Evolutionary conservation across 352 stramenopile genomes (phyloP).

Genomic region (Pythium folliculosum): DNA sequence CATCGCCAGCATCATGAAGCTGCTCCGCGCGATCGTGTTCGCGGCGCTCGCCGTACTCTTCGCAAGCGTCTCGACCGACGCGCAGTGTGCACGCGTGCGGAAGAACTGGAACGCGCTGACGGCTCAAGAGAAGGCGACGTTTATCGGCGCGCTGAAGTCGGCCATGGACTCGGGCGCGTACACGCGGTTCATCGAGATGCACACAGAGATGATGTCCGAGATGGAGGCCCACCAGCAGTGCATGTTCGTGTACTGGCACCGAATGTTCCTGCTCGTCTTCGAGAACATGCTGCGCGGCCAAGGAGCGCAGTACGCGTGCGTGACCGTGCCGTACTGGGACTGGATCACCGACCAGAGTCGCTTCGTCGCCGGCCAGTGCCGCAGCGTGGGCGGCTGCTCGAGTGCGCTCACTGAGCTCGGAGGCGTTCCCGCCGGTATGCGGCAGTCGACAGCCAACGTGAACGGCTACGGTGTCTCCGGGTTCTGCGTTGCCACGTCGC

Average conservation of each 20-base stretch:
- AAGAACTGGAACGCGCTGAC: constrained; percentile 38
- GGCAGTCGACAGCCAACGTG: constrained; percentile 25
- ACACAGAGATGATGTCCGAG: constrained; percentile 35
- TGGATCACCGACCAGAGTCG: constrained; percentile 56
- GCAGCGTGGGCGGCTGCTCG: constrained; percentile 47
- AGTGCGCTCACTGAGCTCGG: constrained; percentile 44
- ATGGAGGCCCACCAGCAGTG: constrained; percentile 43
- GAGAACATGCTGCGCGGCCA: constrained; percentile 84
- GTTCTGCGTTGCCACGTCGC: constrained; percentile 36
- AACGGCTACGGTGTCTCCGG: constrained; percentile 41
- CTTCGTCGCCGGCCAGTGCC: constrained; percentile 41
- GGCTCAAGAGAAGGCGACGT: constrained; percentile 34
- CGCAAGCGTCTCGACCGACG: neutral
- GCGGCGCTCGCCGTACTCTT: neutral
- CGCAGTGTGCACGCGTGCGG: constrained; percentile 34
- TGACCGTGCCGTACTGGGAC: constrained; percentile 84
- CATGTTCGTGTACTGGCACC: constrained; percentile 87
- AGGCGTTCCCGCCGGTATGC: constrained; percentile 24
- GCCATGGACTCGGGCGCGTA: constrained; percentile 38
- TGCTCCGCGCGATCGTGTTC: neutral
- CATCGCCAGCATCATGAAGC: neutral
- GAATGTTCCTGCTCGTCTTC: constrained; percentile 63
- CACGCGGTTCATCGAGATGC: constrained; percentile 32
- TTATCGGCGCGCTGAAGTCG: constrained; percentile 28
- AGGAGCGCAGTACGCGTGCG: constrained; percentile 54